Base-by-base conservation (phyloP, 139 green algal genomes). In the Chlorella sp. region DNA sequence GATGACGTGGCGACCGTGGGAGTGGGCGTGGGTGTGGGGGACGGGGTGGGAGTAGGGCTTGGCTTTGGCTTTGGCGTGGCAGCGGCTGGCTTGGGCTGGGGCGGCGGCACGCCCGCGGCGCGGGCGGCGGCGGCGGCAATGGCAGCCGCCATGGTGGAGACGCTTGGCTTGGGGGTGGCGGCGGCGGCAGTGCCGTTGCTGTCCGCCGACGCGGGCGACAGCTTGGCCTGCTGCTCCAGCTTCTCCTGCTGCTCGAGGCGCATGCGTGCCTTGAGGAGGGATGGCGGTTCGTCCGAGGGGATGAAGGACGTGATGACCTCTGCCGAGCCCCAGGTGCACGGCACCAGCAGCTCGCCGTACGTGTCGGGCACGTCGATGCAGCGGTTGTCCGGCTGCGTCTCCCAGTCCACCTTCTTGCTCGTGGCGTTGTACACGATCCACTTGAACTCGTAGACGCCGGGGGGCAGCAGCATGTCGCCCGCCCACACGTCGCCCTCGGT, bases 391-490 rank as follows among this genome's bases (percentile, higher is more conserved):
- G 55, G 20, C 55, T 64, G 55, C 4, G 55, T 31, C 24, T 64
- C 55, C 55, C 55, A 64, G 20, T 31, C 24, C 22, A 30, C 55
- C 17, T 30, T 27, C 20, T 29, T 27, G 24, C 14, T 64, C 24
- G 22, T 20, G 55, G 55, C 24, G 24, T 64, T 64, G 55, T 64
- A 64, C 20, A 30, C 55, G 4, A 64, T 64, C 24, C 27, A 31
- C 74, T 79, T 79, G 74, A 79, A 74, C 60, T 79, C 74, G 14
- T 74, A 51, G 30, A 50, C 26, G 20, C 74, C 74, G 49, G 74
- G 55, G 29, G 74, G 67, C 62, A 79, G 68, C 31, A 62, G 35
- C 67, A 79, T 33, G 31, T 71, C 69, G 30, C 63, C 68, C 0
- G 35, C 62, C 74, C 74, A 79, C 36, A 79, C 74, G 35, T 79